A percentile compares a stretch with the other conserved stretches of the same genome.
Evolutionary conservation across 1,139 yeast genomes (phyloP).

Genomic region (Keqinozyma sinolaborantium): DNA sequence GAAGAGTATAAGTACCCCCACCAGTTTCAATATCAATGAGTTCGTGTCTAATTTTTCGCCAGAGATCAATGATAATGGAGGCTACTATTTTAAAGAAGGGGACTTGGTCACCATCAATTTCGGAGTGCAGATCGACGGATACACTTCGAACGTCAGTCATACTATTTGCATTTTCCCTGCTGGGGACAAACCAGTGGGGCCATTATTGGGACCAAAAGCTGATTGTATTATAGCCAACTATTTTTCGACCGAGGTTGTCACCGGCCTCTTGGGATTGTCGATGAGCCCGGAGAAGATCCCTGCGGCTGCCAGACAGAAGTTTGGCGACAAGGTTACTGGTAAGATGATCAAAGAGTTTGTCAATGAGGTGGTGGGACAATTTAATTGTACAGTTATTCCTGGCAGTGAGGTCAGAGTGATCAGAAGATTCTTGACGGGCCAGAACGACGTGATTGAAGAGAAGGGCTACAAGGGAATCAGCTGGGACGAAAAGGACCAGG

Average conservation of each 20-base stretch:
- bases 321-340: slow-evolving; percentile 52
- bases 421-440: slow-evolving; percentile 93
- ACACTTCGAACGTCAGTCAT: slow-evolving; percentile 82
- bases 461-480: slow-evolving; percentile 88
- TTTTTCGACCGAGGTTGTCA: slow-evolving; percentile 81
- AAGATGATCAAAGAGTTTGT: slow-evolving; percentile 67
- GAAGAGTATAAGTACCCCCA: slow-evolving; percentile 92
- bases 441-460: slow-evolving; percentile 88
- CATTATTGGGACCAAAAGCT: slow-evolving; percentile 79
- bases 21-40: slow-evolving; percentile 75
- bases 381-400: slow-evolving; percentile 82
- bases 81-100: slow-evolving; percentile 60
- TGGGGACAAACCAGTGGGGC: slow-evolving; percentile 63
- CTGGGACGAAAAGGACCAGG: slow-evolving; percentile 87
- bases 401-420: slow-evolving; percentile 90
- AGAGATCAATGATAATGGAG: slow-evolving; percentile 65
- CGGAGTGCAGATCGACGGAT: slow-evolving; percentile 94
- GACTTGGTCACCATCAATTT: slow-evolving; percentile 80
- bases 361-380: slow-evolving; percentile 75
- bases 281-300: slow-evolving; percentile 75
- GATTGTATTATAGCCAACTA: slow-evolving; percentile 89
- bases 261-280: slow-evolving; percentile 70
- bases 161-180: slow-evolving; percentile 80
- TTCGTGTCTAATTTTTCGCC: slow-evolving; percentile 81
- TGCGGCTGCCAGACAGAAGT: slow-evolving; percentile 26